Conservation (phyloP, 306 rosid genomes). For the Pterocarpus macrocarpus region DNA sequence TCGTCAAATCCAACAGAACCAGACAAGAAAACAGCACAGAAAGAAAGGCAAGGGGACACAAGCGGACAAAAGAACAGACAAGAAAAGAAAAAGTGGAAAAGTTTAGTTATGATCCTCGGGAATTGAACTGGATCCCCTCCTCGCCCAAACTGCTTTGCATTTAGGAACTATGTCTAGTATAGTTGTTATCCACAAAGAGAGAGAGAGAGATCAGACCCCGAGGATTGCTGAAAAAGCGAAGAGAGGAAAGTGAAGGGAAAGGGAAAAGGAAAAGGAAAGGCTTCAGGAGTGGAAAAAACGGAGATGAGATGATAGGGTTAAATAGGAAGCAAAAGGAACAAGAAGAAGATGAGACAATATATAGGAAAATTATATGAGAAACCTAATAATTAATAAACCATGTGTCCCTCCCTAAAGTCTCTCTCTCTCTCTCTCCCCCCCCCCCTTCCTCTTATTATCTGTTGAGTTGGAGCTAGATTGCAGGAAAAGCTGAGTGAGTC, state of each 20-base stretch:
- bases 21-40: conserved; percentile 52
- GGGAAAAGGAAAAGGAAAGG: conserved; percentile 16
- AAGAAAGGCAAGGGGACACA: conserved; percentile 6
- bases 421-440: too few species aligned
- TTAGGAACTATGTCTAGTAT: too few species aligned
- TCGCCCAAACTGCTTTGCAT: too few species aligned
- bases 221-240: conserved; percentile 35
- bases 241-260: background rate
- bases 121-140: conserved; percentile 40
- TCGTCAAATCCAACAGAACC: conserved; percentile 45
- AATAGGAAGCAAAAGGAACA: conserved; percentile 44
- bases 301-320: conserved; percentile 27
- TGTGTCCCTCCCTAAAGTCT: too few species aligned
- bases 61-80: conserved; percentile 36
- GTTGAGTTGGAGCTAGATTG: conserved; percentile 64
- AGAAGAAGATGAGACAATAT: background rate
- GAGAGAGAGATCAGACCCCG: conserved; percentile 72
- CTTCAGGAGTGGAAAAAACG: conserved; percentile 48
- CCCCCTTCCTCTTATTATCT: too few species aligned
- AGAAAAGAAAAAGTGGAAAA: conserved; percentile 37
- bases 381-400: too few species aligned
- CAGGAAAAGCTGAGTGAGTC: conserved; percentile 64
- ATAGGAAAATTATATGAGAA: too few species aligned
- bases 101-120: conserved; percentile 62
- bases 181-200: too few species aligned